Conservation (phyloP, 2,329 filamentous ascomycete genomes). For the Stagonosporopsis rhizophila region DNA sequence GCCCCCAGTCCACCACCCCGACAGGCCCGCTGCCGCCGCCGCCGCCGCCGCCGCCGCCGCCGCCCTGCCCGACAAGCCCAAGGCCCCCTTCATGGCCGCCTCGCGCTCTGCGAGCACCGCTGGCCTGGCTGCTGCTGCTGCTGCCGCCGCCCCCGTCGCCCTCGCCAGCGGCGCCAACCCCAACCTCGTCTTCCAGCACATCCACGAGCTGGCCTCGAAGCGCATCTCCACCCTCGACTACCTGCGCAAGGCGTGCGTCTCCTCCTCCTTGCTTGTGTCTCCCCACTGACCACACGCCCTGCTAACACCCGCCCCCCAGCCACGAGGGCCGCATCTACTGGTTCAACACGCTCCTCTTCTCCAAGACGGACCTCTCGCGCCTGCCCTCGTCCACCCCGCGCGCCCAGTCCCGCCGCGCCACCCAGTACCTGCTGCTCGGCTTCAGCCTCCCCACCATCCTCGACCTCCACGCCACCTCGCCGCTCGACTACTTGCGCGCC, state of each 20-base stretch:
- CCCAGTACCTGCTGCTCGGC: conserved; percentile 91
- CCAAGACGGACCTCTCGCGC: conserved; percentile 77
- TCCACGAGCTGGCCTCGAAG: conserved; percentile 88
- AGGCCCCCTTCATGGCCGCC: conserved; percentile 18
- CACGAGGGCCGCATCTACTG: conserved; percentile 96
- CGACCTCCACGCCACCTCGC: conserved; percentile 81
- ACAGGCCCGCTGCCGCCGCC: no score
- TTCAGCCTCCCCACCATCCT: conserved; percentile 88
- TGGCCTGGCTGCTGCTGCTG: no score
- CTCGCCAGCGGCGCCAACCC: conserved; percentile 55
- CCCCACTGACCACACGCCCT: not conserved
- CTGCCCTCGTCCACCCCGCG: conserved; percentile 86
- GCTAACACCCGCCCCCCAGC: conserved; percentile 54
- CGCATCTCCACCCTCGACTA: conserved; percentile 95
- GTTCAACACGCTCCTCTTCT: conserved; percentile 97
- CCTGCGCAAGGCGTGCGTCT: conserved; percentile 81
- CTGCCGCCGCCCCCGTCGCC: conserved; percentile 35
- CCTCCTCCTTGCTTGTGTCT: no score
- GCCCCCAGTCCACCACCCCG: not conserved
- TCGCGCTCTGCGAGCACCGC: conserved; percentile 17
- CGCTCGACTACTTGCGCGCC: conserved; percentile 85
- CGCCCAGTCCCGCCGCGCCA: conserved; percentile 87
- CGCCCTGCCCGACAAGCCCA: conserved; percentile 8
- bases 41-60: no score
- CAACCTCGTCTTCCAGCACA: conserved; percentile 66